Base-by-base conservation (phyloP, 306 rosid species). In the Quercus variabilis region DNA sequence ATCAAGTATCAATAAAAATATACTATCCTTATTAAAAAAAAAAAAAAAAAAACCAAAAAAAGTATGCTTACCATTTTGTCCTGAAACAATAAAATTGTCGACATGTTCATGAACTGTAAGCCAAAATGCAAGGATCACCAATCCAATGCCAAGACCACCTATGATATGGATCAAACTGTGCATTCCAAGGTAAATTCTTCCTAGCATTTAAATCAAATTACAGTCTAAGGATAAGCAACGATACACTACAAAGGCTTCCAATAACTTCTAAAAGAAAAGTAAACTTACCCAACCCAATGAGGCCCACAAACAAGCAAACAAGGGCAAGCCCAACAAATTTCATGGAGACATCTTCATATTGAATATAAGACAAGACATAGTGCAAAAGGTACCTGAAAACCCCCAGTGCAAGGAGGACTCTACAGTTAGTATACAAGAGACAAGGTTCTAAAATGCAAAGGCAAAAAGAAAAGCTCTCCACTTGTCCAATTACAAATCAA, bases 361-460 rank as follows among this genome's bases (percentile, higher is more conserved):
- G n/a, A n/a, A n/a, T n/a, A n/a, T n/a, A n/a, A n/a, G n/a, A n/a
- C n/a, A n/a, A n/a, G n/a, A n/a, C n/a, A 79, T 95, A 95, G 84
- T 89, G 88, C 92, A 92, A 78, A 77, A 92, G 97, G 87, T 85
- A 92, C 81, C 99, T 95, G 95, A 76, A 81, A 81, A 70, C 74
- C 74, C 26, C 79, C 82, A 33, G 81, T 73, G 76, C 79, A 81
- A 67, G 71, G 71, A 81, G 77, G 75, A 72, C 71, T 57, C 68
- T 51, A 65, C 49, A 35, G 83, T 87, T 74, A 87, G 76, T 73
- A 21, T 49, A 49, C 26, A 73, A 18, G 59, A 31, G 76, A 80
- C 67, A 74, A 56, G 46, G 73, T 52, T 60, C 28, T 19, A 68
- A 74, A 84, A 69, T 59, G 75, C 19, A 49, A 25, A 57, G 41